phyloP scores from a whole-genome alignment of 768 basidiomycete genomes.

The Grammothele lineata region DNA sequence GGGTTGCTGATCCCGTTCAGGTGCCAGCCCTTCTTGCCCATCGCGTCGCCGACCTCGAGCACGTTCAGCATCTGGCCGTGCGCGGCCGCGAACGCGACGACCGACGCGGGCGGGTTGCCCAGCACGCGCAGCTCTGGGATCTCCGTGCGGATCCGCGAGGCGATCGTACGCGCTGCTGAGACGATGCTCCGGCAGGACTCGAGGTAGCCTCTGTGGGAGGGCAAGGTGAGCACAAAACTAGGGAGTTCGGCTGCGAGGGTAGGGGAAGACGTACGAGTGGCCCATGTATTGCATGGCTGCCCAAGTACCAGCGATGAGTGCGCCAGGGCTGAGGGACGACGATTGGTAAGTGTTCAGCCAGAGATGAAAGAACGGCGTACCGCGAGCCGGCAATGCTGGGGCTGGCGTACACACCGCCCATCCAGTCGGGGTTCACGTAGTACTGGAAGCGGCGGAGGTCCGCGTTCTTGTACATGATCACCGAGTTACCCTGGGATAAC shows the following conservation, averaged over 20 bases:
- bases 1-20: constrained; percentile 79
- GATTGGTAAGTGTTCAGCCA: background rate
- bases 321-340: constrained; percentile 65
- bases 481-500: constrained; percentile 69
- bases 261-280: constrained; percentile 51
- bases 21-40: constrained; percentile 88
- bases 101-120: constrained; percentile 85
- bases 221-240: too few species aligned
- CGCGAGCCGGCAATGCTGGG: constrained; percentile 88
- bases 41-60: constrained; percentile 87
- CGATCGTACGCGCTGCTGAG: constrained; percentile 64
- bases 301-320: constrained; percentile 93
- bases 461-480: constrained; percentile 88
- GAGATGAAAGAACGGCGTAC: constrained; percentile 42
- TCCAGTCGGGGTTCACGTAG: constrained; percentile 78
- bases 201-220: constrained; percentile 68
- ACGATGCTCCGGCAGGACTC: constrained; percentile 84
- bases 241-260: background rate
- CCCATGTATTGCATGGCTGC: constrained; percentile 96
- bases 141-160: constrained; percentile 54
- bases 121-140: constrained; percentile 86
- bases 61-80: constrained; percentile 53
- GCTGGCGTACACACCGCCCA: constrained; percentile 87
- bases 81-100: constrained; percentile 81
- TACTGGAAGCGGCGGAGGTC: constrained; percentile 81